Evolutionary conservation across 2,329 filamentous ascomycete genomes (phyloP), one percentile per base, ranked within the genome.

Genomic region (Exophiala viscosa): DNA sequence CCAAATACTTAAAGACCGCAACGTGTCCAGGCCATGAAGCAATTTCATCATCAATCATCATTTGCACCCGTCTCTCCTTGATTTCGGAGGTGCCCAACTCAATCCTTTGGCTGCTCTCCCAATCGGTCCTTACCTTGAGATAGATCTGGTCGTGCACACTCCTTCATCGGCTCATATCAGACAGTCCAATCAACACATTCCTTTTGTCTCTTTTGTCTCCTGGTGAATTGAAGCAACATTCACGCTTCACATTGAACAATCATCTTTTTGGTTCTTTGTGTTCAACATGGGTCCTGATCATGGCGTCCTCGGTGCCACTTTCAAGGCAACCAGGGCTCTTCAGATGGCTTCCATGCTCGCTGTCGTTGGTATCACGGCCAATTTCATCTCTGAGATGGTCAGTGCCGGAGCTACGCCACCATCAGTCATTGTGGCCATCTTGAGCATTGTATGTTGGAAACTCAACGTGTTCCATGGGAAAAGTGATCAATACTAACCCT

Each of bases 361-460:
- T 53, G 83, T 93, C 60, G 86, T 95, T 60, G 89, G 90, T 41
- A 82, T 96, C 68, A 84, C 84, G 0, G 82, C 86, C 64, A 90
- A 91, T 70, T 95, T 96, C 70, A 85, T 95, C 64, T 78, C 84
- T 18, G 79, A 88, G 62, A 90, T 95, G 67, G 82, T 89, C 40
- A 73, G 76, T 39, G 80, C 77, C 17, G 79, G 84, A 58, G 80
- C 85, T 50, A 76, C 80, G 28, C 83, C 87, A 0, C 88, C 90
- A 0, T 75, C 81, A 46, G 83, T 90, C 42, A 76, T 96, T 17
- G 81, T 95, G 28, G 89, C 84, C 28, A 90, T 88, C 2, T 78
- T 96, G 58, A 82, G 82, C 55, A 82, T 95, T 60, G 90, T 95
- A 80, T 66, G 88, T 81, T n/a, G 20, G 8, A 11, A 7, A 28